phyloP scores from a whole-genome alignment of 306 rosid genomes.

The Prunus campanulata region DNA sequence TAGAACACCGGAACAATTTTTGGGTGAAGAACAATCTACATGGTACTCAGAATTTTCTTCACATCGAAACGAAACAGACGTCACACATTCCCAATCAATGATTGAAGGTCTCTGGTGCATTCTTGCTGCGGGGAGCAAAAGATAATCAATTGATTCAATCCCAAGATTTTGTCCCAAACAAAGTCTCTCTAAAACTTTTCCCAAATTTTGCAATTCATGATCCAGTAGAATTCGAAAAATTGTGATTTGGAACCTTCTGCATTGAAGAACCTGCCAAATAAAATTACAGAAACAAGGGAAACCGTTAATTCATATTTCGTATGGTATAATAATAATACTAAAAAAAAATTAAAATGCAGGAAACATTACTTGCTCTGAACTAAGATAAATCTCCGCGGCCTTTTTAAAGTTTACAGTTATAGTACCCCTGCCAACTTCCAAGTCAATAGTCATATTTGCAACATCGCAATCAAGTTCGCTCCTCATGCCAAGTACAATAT shows the following conservation, averaged over 20 bases:
- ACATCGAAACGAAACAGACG: conserved; percentile 35
- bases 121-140: conserved; percentile 23
- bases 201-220: background rate
- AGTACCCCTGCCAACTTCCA: conserved; percentile 47
- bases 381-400: conserved; percentile 42
- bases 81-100: conserved; percentile 53
- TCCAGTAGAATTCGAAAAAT: conserved; percentile 45
- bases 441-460: conserved; percentile 37
- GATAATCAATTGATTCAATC: background rate
- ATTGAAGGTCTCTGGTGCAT: background rate
- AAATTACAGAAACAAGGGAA: conserved; percentile 12
- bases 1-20: conserved; percentile 13
- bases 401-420: conserved; percentile 38
- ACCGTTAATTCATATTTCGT: background rate
- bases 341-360: background rate
- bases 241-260: conserved; percentile 60
- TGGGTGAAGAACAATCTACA: conserved; percentile 8
- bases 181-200: background rate
- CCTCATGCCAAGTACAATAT: conserved; percentile 52
- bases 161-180: background rate
- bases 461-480: conserved; percentile 52
- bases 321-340: background rate
- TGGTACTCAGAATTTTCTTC: conserved; percentile 6
- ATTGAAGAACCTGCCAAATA: conserved; percentile 49
- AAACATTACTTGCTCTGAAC: conserved; percentile 41